Percentiles rank a stretch among this genome's conserved stretches.
Conservation (phyloP, 305 asterid species). For the Fraxinus sp. region DNA sequence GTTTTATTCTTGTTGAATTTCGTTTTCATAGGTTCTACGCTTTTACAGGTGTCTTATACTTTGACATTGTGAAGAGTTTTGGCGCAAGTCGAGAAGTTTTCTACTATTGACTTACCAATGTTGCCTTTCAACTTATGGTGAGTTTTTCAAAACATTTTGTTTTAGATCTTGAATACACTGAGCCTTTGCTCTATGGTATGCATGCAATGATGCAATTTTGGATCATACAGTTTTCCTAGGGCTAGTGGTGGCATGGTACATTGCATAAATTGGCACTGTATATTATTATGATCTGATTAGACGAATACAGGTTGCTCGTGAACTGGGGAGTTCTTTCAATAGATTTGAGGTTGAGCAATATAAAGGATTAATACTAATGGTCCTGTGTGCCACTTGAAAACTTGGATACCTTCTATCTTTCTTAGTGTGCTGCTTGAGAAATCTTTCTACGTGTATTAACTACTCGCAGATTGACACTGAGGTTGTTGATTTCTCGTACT, state of each 20-base stretch:
- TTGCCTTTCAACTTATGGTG: slow-evolving; percentile 21
- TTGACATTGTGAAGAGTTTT: slow-evolving; percentile 12
- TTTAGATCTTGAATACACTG: neutral
- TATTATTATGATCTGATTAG: neutral
- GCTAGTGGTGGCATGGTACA: neutral
- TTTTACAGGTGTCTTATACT: slow-evolving; percentile 12
- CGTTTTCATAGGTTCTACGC: slow-evolving; percentile 18
- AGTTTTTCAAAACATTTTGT: slow-evolving; percentile 11
- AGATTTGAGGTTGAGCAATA: neutral
- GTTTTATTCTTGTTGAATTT: neutral
- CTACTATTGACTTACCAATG: neutral
- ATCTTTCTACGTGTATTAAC: neutral
- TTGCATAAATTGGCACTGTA: neutral
- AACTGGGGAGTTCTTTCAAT: neutral
- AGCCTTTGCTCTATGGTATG: neutral
- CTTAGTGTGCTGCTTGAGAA: neutral
- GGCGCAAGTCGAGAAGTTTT: neutral
- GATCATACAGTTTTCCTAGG: neutral
- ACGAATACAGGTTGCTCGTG: neutral
- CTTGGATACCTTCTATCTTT: neutral
- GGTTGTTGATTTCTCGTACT: neutral
- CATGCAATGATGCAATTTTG: neutral
- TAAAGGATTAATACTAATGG: neutral
- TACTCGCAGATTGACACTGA: neutral
- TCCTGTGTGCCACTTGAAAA: neutral